Base-by-base conservation (phyloP, 805 yeast species). In the Saturnispora sekii region DNA sequence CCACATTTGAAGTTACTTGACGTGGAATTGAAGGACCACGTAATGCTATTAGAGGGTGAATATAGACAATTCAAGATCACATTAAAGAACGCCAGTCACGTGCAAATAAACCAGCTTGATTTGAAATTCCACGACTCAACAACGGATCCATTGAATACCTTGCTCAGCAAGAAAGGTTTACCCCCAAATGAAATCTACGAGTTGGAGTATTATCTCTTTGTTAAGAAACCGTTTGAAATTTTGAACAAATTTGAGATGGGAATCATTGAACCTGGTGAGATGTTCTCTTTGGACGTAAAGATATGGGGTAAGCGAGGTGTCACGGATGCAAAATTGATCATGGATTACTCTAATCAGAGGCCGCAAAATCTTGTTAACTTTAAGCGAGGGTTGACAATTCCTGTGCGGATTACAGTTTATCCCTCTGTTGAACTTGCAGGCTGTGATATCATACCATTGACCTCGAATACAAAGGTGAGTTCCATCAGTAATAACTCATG, bases 41-140 rank as follows among this genome's bases (percentile, higher is more conserved):
- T 81, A 4, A 81, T 85, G 86, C 61, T 86, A 12, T 61, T 87
- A 10, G 95, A 86, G 56, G 96, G 96, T 8, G 93, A 87, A 53
- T 64, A 67, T 35, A 69, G 68, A 41, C 50, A 57, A 1, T 75
- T 84, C 48, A 63, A 69, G 1, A 59, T 85, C 5, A 58, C 62
- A 1, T 60, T 87, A 30, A 69, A 72, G 40, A 86, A 87, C 58
- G 67, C 72, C 15, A 79, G 90, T 0, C 56, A 62, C 4, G 78
- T 80, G 3, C 55, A 69, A 1, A 76, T 82, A 37, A 74, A 79
- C 44, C 68, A 72, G 41, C 53, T 86, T 31, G 69, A 78, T 3
- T 79, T 83, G 49, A 73, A 78, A 6, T 79, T 79, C 52, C 68
- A 77, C 65, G 95, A 86, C 56, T 81, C 93, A 1, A 81, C 93